Evolutionary conservation across 495 filamentous ascomycete species (phyloP), one percentile per base, ranked within the genome.

Genomic region (Aspergillus biplanus): DNA sequence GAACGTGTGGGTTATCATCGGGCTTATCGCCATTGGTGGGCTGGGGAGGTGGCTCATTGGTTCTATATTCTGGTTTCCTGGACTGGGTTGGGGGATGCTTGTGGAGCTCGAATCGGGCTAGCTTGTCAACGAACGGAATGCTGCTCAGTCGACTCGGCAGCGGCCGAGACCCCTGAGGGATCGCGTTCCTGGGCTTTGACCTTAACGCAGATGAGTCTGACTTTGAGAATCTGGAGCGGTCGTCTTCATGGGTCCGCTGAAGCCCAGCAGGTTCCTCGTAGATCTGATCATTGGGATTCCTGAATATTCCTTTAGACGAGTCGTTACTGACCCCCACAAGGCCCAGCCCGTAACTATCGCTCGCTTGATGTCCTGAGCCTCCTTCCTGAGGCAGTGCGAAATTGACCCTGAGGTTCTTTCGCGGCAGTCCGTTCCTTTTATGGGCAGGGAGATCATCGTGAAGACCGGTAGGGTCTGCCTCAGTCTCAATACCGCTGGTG

Each of bases 31-130:
- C n/a, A 6, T n/a, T 1, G 13, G 68, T 68, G 3, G 77, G 72
- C 27, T 71, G 64, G n/a, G 78, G 65, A 6, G 72, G 64, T 8
- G 71, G 72, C 32, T 78, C 72, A 66, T 94, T 96, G 37, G 75
- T 85, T 3, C 82, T 89, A 70, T 96, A 96, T 12, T 75, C 80
- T 5, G 91, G 84, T 64, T 92, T 89, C 59, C 86, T 84, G 34
- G 89, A 90, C 66, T 93, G 92, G 42, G 83, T 87, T 1, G 89
- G 89, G 5, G 90, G 86, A 67, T 95, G 92, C 54, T 83, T 88
- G 67, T 94, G 86, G 42, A 93, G 91, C 63, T 96, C 92, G 53
- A 83, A 85, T 46, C 80, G 84, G 33, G 86, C 86, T 33, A 90
- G 75, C 59, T 82, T 83, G 68, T 89, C 75, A 37, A 70, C 68